phyloP scores from a whole-genome alignment of 352 stramenopile genomes.

The Phytophthora tubulina region DNA sequence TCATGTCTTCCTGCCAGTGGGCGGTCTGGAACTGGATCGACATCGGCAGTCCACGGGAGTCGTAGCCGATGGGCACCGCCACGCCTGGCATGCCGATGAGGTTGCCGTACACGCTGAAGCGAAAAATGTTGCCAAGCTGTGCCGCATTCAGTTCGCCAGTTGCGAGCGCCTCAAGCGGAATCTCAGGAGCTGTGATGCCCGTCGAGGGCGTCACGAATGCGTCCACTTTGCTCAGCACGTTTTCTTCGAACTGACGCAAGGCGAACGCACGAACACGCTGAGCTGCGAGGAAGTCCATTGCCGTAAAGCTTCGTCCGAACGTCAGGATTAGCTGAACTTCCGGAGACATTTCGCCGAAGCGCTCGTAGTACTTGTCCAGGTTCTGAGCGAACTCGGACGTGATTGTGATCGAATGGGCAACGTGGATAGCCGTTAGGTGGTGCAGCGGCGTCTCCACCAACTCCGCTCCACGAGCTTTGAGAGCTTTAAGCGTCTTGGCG shows the following conservation, averaged over 20 bases:
- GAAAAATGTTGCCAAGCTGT: slow-evolving; percentile 74
- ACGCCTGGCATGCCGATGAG: slow-evolving; percentile 88
- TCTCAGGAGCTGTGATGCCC: slow-evolving; percentile 76
- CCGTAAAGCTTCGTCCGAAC: slow-evolving; percentile 72
- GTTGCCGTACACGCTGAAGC: slow-evolving; percentile 89
- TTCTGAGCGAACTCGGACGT: slow-evolving; percentile 81
- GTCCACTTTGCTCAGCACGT: slow-evolving; percentile 88
- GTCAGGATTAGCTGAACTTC: slow-evolving; percentile 81
- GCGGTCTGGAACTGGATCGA: slow-evolving; percentile 81
- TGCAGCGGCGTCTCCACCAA: slow-evolving; percentile 84
- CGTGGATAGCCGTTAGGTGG: slow-evolving; percentile 80
- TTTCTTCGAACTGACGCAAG: slow-evolving; percentile 73
- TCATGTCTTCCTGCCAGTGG: slow-evolving; percentile 81
- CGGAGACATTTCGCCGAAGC: slow-evolving; percentile 65
- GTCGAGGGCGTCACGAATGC: slow-evolving; percentile 91
- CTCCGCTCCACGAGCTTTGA: slow-evolving; percentile 67
- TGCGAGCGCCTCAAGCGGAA: slow-evolving; percentile 55
- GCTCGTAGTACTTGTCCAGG: slow-evolving; percentile 72
- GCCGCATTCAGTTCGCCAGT: slow-evolving; percentile 68
- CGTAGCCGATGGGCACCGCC: slow-evolving; percentile 78
- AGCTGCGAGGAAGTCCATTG: slow-evolving; percentile 85
- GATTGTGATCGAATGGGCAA: slow-evolving; percentile 88
- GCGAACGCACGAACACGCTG: slow-evolving; percentile 89
- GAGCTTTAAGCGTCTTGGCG: slow-evolving; percentile 54
- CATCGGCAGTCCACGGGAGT: slow-evolving; percentile 69